Evolutionary conservation across 192 early-diverging fungal genomes (phyloP).

Genomic region (Thoreauomyces humboldtii): DNA sequence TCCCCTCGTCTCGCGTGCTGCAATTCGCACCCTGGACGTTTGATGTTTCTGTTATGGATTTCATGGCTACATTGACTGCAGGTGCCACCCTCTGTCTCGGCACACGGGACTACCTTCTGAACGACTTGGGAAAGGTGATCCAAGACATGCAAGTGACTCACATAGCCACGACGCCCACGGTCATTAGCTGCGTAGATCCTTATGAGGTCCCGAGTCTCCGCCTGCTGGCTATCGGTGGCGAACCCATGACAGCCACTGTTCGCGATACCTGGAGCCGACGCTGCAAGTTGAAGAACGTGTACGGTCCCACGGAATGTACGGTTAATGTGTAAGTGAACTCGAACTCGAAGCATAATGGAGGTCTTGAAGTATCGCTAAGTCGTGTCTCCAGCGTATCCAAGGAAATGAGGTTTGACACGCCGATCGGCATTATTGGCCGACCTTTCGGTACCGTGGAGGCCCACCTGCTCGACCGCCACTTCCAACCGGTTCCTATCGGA

Average conservation of each 20-base stretch:
- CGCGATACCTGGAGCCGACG: constrained; percentile 6
- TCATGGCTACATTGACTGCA: neutral
- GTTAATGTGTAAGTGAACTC: too few species aligned
- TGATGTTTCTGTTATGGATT: constrained; percentile 6
- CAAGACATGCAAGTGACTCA: neutral
- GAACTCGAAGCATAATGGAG: too few species aligned
- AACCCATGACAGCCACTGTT: neutral
- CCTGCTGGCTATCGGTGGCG: constrained; percentile 7
- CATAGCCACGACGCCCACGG: neutral
- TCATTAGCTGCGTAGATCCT: neutral
- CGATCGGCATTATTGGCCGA: constrained; percentile 8
- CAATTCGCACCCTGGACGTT: constrained; percentile 3
- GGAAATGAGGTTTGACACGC: too few species aligned
- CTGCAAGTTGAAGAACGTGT: constrained; percentile 8
- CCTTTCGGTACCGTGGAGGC: neutral
- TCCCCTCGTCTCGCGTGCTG: neutral
- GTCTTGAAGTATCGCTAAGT: too few species aligned
- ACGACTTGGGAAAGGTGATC: neutral
- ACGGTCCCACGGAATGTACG: constrained; percentile 23
- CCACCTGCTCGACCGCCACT: constrained; percentile 21
- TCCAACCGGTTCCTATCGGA: constrained; percentile 24
- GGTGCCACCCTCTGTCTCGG: constrained; percentile 3
- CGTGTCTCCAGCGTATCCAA: too few species aligned
- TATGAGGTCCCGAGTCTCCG: neutral
- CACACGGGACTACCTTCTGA: neutral